Conservation (phyloP, 75 land plant species). For the Adiantum capillusveneris region DNA sequence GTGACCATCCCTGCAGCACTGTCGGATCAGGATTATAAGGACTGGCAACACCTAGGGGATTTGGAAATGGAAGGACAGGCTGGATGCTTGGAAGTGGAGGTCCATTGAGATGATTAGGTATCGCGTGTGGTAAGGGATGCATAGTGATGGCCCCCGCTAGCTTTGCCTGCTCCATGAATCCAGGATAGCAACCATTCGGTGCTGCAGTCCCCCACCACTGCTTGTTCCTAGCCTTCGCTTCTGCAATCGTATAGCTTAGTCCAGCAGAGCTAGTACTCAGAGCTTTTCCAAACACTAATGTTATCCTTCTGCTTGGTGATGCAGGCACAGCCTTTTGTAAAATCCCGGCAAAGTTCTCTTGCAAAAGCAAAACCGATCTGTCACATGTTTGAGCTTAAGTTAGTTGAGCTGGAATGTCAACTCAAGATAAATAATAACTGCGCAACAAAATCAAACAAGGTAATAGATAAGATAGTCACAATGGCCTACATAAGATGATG, state of each 20-base stretch:
- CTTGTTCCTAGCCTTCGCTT: not conserved
- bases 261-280: not conserved
- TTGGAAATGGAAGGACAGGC: not conserved
- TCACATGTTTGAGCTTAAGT: not conserved
- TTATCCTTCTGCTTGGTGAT: not conserved
- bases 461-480: too few relatives aligned
- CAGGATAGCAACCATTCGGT: not conserved
- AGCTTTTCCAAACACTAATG: not conserved
- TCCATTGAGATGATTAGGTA: not conserved
- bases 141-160: not conserved
- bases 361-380: not conserved
- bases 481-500: too few relatives aligned
- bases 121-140: not conserved
- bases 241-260: not conserved
- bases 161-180: not conserved
- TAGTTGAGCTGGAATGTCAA: too few relatives aligned
- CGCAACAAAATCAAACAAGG: too few relatives aligned
- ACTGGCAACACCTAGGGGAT: not conserved
- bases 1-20: not conserved
- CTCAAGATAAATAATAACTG: too few relatives aligned
- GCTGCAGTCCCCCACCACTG: not conserved
- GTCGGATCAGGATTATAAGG: not conserved
- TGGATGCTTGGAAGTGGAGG: not conserved
- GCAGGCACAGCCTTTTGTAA: conserved; percentile 1
- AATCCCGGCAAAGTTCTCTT: not conserved